Base-by-base conservation (phyloP, 2,329 filamentous ascomycete genomes). In the Ophiostoma ulmi region DNA sequence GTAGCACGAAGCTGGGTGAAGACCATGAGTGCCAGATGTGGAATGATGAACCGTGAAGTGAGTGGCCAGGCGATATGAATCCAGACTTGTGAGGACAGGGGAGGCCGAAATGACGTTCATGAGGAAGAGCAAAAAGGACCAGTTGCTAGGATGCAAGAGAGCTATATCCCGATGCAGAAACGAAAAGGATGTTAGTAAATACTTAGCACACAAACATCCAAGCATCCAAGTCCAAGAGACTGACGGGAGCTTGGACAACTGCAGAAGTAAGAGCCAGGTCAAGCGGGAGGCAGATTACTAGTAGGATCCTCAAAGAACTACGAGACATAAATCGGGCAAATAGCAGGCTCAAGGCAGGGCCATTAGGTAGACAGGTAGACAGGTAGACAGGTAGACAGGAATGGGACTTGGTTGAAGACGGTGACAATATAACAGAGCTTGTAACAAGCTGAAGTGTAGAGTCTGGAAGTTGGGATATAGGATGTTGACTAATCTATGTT, bases 291-390 rank as follows among this genome's bases (percentile, higher is more conserved):
- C 58, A 31, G 58, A 63, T 17, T 11, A 63, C 26, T 26, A 61
- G n/a, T 63, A 63, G 58, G 58, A 63, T 63, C 55, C 26, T 35
- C 58, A 35, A 35, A 31, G 26, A 63, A 36, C 55, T 31, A 35
- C 58, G 26, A 35, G 55, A 63, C 26, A 63, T 35, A 63, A 35
- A 63, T 35, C 26, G 58, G 58, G 58, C 58, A 63, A 63, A 35
- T 63, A 63, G 22, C 58, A 63, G 58, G 44, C 44, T 5, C 3
- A 14, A 22, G 52, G 7, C 22, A 58, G 10, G 11, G n/a, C 22
- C 5, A 58, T 58, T 13, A 10, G n/a, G 13, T 31, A 5, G 10
- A 10, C 11, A 58, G 52, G 52, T 10, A 11, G 10, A 10, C 11
- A 58, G 52, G 52, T 10, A 11, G 22, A 14, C 13, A 26, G 10